Evolutionary conservation across 768 basidiomycete species (phyloP).

Genomic region (Tylopilus cervinicoccineus): DNA sequence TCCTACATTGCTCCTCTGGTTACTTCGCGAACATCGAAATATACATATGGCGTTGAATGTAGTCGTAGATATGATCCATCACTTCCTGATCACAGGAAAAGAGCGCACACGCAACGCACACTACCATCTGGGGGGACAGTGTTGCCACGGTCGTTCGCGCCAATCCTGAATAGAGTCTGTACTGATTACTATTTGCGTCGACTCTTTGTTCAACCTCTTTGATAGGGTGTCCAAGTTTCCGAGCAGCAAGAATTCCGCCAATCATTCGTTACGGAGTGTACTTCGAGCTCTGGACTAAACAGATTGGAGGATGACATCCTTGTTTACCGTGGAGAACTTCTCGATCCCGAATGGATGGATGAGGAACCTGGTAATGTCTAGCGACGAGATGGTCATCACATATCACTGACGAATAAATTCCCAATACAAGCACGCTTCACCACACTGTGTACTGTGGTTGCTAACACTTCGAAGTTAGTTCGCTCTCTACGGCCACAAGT

Average conservation of each 20-base stretch:
- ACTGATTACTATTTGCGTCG: fast-evolving
- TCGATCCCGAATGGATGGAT: slow-evolving; percentile 11
- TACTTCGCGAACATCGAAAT: slow-evolving; percentile 38
- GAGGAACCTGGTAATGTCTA: slow-evolving; percentile 5
- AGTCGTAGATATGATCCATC: slow-evolving; percentile 19
- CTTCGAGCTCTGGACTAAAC: background rate
- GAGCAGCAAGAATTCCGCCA: slow-evolving; percentile 21
- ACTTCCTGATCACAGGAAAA: slow-evolving; percentile 34
- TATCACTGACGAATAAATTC: background rate
- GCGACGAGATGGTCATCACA: too few relatives aligned
- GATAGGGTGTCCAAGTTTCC: slow-evolving; percentile 15
- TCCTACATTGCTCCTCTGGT: slow-evolving; percentile 41
- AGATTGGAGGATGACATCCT: background rate
- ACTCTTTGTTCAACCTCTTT: background rate
- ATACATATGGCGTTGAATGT: slow-evolving; percentile 37
- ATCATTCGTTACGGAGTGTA: background rate
- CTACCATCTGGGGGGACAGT: slow-evolving; percentile 24
- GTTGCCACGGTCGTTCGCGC: slow-evolving; percentile 33
- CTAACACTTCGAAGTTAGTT: slow-evolving; percentile 7
- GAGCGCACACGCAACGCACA: slow-evolving; percentile 21
- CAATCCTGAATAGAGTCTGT: slow-evolving; percentile 34
- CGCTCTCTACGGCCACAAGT: background rate
- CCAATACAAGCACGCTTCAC: slow-evolving; percentile 2
- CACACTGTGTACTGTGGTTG: slow-evolving; percentile 9
- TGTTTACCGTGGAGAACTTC: slow-evolving; percentile 11